A percentile compares a stretch with the other conserved stretches of the same genome.
Evolutionary conservation across 1,139 yeast genomes (phyloP).

Genomic region (Komagataea norvegica): DNA sequence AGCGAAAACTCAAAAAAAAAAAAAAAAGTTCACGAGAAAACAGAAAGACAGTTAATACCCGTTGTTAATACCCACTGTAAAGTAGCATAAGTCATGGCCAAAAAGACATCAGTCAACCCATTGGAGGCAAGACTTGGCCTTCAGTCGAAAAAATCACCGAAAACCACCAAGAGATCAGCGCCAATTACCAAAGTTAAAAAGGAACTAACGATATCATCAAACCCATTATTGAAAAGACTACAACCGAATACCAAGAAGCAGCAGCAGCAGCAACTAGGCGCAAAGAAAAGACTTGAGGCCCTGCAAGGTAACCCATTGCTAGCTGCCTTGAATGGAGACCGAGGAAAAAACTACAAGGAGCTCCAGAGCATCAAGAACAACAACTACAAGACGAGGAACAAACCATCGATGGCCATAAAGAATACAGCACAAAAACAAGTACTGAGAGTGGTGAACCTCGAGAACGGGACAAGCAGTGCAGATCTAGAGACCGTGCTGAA

Average conservation of each 20-base stretch:
- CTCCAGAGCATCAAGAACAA: background rate
- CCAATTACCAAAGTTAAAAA: background rate
- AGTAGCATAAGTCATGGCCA: background rate
- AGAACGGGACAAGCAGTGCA: conserved; percentile 19
- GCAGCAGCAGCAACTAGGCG: background rate
- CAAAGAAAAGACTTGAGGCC: background rate
- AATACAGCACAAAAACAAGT: conserved; percentile 9
- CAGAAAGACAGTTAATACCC: background rate
- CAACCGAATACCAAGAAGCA: background rate
- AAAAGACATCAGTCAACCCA: conserved; percentile 6
- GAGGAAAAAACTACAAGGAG: background rate
- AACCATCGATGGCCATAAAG: conserved; percentile 10
- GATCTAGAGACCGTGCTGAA: conserved; percentile 17
- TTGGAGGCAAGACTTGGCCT: conserved; percentile 9
- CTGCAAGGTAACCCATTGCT: conserved; percentile 13
- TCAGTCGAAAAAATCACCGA: background rate
- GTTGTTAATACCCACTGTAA: too few species aligned
- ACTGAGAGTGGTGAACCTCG: conserved; percentile 20
- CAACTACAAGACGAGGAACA: background rate
- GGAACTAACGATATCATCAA: conserved; percentile 1
- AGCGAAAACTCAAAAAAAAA: too few species aligned
- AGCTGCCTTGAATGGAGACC: conserved; percentile 9
- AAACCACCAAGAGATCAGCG: background rate
- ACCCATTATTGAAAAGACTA: conserved; percentile 7
- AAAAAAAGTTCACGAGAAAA: background rate